A percentile compares a stretch with the other conserved stretches of the same genome.
Evolutionary conservation across 2,329 filamentous ascomycete genomes (phyloP).

Genomic region (Stagonosporopsis chrysanthemi): DNA sequence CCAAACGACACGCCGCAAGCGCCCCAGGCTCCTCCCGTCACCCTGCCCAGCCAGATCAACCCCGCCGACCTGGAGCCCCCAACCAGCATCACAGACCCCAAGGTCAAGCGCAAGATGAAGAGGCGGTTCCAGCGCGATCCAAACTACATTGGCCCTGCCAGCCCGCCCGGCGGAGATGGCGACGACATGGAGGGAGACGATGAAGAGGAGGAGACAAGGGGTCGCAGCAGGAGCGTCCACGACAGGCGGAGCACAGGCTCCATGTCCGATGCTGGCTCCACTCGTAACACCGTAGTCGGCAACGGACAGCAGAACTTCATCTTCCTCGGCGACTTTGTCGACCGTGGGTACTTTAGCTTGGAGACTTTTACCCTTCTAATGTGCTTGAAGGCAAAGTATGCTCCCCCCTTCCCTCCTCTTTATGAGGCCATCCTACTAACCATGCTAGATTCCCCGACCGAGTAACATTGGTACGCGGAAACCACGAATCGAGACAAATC

Average conservation of each 20-base stretch:
- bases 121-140: conserved; percentile 58
- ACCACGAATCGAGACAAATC: conserved; percentile 98
- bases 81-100: conserved; percentile 85
- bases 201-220: conserved; percentile 59
- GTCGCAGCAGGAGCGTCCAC: conserved; percentile 54
- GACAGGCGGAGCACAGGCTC: conserved; percentile 51
- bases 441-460: conserved; percentile 69
- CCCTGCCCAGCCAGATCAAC: conserved; percentile 73
- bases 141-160: conserved; percentile 62
- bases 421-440: conserved; percentile 4
- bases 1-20: conserved; percentile 72
- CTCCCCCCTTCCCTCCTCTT: background rate
- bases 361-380: conserved; percentile 76
- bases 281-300: conserved; percentile 52
- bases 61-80: conserved; percentile 94
- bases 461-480: conserved; percentile 76
- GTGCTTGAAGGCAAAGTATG: conserved; percentile 72
- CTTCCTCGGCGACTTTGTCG: conserved; percentile 75
- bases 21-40: conserved; percentile 72
- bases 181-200: conserved; percentile 53
- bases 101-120: conserved; percentile 84
- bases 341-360: conserved; percentile 76
- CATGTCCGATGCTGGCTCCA: conserved; percentile 50
- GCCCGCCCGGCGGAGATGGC: conserved; percentile 58
- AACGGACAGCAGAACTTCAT: conserved; percentile 73